Percentiles rank a stretch among this genome's conserved stretches.
Evolutionary conservation across 257 asterid genomes (phyloP).

Genomic region (Forsythia viridissima): DNA sequence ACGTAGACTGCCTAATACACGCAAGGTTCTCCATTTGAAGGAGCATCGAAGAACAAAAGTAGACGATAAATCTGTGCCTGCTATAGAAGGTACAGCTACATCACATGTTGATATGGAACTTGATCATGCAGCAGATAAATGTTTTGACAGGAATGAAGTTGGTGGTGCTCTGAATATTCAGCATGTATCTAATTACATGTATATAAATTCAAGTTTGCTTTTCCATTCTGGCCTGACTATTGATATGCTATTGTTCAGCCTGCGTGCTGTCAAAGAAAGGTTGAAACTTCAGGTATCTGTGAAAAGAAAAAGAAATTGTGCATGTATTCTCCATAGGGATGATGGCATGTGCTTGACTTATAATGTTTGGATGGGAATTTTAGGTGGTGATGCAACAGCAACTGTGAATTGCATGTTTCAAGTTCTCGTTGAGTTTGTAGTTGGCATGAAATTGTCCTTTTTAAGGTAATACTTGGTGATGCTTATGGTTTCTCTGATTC

Average conservation of each 20-base stretch:
- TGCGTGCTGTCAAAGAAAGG: slow-evolving; percentile 58
- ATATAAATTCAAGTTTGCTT: slow-evolving; percentile 15
- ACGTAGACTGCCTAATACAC: too few species aligned
- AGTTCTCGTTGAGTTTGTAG: background rate
- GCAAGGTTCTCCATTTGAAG: too few species aligned
- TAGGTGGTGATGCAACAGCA: background rate
- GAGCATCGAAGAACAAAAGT: background rate
- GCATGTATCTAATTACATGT: slow-evolving; percentile 33
- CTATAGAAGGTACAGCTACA: slow-evolving; percentile 24
- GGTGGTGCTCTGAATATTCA: slow-evolving; percentile 28
- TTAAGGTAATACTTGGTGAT: background rate
- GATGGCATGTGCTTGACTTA: background rate
- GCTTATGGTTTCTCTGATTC: background rate
- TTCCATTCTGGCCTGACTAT: slow-evolving; percentile 24
- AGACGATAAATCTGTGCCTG: slow-evolving; percentile 28
- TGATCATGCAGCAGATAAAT: slow-evolving; percentile 23
- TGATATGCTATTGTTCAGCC: slow-evolving; percentile 53
- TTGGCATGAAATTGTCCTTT: background rate
- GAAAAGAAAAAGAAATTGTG: background rate
- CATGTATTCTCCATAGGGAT: too few species aligned
- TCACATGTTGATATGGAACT: slow-evolving; percentile 21
- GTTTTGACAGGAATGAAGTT: slow-evolving; percentile 18
- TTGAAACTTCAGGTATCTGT: slow-evolving; percentile 55
- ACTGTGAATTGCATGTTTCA: background rate
- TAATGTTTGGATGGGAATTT: background rate